These are phyloP conservation scores for Umbilicus rupestris DNA, from an alignment of 164 flowering plant genomes.

Conservation along the genomic window DNA sequence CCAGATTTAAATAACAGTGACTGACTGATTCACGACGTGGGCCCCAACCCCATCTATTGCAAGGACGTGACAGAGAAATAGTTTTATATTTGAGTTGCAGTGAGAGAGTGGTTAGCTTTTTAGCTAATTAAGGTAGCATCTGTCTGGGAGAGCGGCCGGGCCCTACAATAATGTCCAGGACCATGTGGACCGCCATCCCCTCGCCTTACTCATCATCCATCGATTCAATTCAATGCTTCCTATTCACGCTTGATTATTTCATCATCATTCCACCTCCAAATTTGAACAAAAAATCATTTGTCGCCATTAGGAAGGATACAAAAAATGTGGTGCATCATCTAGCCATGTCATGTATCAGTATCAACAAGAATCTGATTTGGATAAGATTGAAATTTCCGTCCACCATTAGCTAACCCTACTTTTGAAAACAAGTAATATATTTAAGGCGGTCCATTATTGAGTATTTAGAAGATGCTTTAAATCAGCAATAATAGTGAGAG, in stretches of 20 bases:
- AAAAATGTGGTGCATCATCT: background rate
- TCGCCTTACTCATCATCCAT: no score
- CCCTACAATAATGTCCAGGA: slow-evolving; percentile 15
- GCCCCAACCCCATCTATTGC: background rate
- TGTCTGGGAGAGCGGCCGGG: slow-evolving; percentile 11
- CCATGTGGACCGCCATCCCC: slow-evolving; percentile 30
- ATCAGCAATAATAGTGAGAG: no score
- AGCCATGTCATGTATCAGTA: background rate
- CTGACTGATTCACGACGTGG: background rate
- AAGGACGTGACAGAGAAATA: background rate
- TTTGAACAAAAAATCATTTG: background rate
- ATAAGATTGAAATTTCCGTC: background rate
- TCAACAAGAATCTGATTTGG: background rate
- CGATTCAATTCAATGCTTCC: no score
- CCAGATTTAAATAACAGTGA: no score
- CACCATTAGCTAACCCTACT: background rate
- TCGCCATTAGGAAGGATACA: background rate
- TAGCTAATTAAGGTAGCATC: slow-evolving; percentile 6
- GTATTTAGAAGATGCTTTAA: background rate
- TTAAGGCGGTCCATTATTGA: background rate
- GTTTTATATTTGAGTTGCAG: background rate
- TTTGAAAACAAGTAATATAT: background rate
- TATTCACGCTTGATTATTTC: no score
- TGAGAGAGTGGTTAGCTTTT: background rate
- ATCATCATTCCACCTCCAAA: background rate